Evolutionary conservation across 768 basidiomycete genomes (phyloP), one percentile per base, ranked within the genome.

Genomic region (Russula vinacea): DNA sequence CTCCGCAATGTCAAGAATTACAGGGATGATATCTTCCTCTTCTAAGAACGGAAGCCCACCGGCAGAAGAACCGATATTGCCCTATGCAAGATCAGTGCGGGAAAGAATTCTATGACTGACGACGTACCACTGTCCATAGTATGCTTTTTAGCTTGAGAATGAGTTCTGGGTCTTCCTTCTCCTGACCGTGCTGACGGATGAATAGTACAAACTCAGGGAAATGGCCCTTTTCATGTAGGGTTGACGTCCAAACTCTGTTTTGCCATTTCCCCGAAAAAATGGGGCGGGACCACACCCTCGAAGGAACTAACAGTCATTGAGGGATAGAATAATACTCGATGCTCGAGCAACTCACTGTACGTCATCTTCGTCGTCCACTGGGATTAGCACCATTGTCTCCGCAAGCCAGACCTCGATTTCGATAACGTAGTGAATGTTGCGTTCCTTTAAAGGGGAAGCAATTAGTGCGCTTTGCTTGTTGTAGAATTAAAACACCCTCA

Each of bases 181-280:
- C 96, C 55, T 89, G 80, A 22, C 88, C 88, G 73, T 98, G 94
- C 63, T 87, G 84, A 26, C 92, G 83, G 58, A 98, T 91, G 70
- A 96, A 91, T 63, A 92, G 87, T 1, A 92, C 88, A 71, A 98
- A 98, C 67, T 96, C 92, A 6, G 82, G 72, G 70, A 98, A 94
- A 72, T 98, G 93, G 0, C 92, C 92, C 69, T 90, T 94, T 63
- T 95, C 94, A 63, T 87, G 85, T 45, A 99, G 77, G 11, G 94
- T 86, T 91, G 90, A 74, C 94, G 96, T 0, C 97, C 97, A 55
- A 95, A 87, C 61, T 91, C 90, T 3, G 97, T 98, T 97, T 98
- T 52, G 94, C 89, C 83, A 98, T 91, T 75, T 98, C 96, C 24
- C 96, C 96, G 70, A 98, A 96, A 75, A 99, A 98, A 74, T 99